phyloP scores from a whole-genome alignment of 371 early-diverging fungal species.

The Capillidium rhysosporum region DNA sequence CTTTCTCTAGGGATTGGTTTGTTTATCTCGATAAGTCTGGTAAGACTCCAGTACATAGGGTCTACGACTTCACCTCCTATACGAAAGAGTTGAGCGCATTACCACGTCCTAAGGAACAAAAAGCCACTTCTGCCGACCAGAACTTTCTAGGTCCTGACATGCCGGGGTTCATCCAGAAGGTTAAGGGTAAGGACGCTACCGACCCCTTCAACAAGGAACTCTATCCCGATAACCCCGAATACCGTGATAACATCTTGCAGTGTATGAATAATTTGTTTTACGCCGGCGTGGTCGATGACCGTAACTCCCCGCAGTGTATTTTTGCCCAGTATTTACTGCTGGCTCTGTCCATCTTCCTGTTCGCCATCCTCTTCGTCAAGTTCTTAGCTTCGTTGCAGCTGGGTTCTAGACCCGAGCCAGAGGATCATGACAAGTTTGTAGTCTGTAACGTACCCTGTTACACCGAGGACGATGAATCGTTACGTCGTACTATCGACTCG shows the following conservation, averaged over 20 bases:
- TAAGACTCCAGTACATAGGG: constrained; percentile 36
- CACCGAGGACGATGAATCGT: constrained; percentile 81
- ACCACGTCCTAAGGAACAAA: constrained; percentile 13
- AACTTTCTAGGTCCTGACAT: constrained; percentile 28
- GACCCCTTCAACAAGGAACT: constrained; percentile 13
- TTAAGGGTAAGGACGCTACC: constrained; percentile 26
- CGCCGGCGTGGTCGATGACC: constrained; percentile 77
- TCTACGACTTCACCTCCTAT: constrained; percentile 60
- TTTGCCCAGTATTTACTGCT: constrained; percentile 73
- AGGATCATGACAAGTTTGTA: constrained; percentile 74
- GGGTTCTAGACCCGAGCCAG: constrained; percentile 52
- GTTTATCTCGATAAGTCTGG: constrained; percentile 21
- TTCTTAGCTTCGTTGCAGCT: constrained; percentile 85
- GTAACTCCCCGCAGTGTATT: constrained; percentile 57
- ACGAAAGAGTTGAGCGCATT: constrained; percentile 15
- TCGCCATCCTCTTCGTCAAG: constrained; percentile 70
- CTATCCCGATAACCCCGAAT: constrained; percentile 41
- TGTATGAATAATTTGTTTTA: constrained; percentile 77
- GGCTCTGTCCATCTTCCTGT: constrained; percentile 52
- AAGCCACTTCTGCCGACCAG: constrained; percentile 16
- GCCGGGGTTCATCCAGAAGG: constrained; percentile 40
- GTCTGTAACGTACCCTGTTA: constrained; percentile 88
- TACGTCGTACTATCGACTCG: constrained; percentile 80
- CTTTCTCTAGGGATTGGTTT: constrained; percentile 30
- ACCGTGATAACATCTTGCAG: constrained; percentile 20